Evolutionary conservation across 108 stramenopile species (phyloP).

Genomic region (Nitzschia sp.): DNA sequence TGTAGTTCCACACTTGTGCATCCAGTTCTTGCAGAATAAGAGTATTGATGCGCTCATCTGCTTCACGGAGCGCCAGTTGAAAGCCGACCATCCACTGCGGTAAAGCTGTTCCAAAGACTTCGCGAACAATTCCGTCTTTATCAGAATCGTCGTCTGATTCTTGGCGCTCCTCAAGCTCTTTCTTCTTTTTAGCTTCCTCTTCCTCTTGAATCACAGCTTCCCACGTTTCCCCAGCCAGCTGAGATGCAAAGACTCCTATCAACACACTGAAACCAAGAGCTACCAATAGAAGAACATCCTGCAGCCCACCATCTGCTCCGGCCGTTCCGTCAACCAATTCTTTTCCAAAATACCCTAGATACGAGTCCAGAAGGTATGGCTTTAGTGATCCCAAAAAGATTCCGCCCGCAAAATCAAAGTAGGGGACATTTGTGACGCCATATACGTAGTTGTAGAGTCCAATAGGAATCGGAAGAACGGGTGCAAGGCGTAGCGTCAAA

Average conservation of each 20-base stretch:
- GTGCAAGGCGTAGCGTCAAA: conserved; percentile 89
- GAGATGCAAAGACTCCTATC: conserved; percentile 86
- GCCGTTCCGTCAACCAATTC: conserved; percentile 68
- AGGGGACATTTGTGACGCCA: conserved; percentile 80
- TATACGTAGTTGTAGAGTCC: conserved; percentile 96
- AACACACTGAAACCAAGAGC: conserved; percentile 76
- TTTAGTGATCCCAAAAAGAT: conserved; percentile 91
- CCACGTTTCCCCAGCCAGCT: conserved; percentile 85
- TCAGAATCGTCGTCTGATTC: conserved; percentile 26
- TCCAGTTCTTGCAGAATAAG: conserved; percentile 62
- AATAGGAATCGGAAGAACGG: conserved; percentile 91
- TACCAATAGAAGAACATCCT: conserved; percentile 67
- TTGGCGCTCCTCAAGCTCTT: conserved; percentile 17
- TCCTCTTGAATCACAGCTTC: conserved; percentile 74
- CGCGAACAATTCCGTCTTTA: conserved; percentile 52
- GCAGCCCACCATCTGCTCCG: conserved; percentile 40
- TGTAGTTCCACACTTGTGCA: conserved; percentile 78
- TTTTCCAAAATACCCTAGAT: conserved; percentile 87
- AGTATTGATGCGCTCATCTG: conserved; percentile 51
- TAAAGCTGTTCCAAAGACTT: conserved; percentile 60
- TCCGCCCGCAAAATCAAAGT: conserved; percentile 80
- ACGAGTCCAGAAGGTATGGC: conserved; percentile 90
- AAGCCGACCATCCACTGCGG: conserved; percentile 72
- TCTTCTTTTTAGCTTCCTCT: conserved; percentile 57
- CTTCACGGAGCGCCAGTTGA: conserved; percentile 60